Conservation (phyloP, 2,329 filamentous ascomycete species). For the Hypoxylon sp. region DNA sequence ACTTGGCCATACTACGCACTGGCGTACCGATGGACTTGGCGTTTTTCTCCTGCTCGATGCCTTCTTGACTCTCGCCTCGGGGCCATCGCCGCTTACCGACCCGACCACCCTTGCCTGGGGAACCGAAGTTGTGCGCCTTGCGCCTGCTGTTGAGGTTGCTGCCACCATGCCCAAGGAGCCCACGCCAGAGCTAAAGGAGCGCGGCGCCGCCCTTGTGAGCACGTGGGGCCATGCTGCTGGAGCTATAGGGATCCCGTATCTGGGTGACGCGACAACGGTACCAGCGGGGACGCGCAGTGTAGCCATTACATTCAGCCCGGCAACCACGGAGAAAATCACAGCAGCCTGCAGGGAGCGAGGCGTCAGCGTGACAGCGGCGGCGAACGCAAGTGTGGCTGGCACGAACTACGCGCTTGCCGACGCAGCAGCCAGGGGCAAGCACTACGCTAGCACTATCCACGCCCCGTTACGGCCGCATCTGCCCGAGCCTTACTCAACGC, state of each 20-base stretch:
- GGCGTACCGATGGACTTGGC: constrained; percentile 52
- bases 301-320: constrained; percentile 33
- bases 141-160: not conserved
- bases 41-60: constrained; percentile 50
- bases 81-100: constrained; percentile 37
- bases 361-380: constrained; percentile 52
- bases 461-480: not conserved
- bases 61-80: constrained; percentile 42
- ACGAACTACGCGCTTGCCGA: constrained; percentile 45
- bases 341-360: constrained; percentile 38
- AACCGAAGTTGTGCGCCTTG: constrained; percentile 44
- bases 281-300: constrained; percentile 38
- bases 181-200: not conserved
- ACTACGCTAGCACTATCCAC: not conserved
- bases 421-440: not conserved
- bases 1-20: constrained; percentile 48
- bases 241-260: constrained; percentile 46
- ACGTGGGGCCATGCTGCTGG: constrained; percentile 34
- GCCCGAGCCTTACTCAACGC: not conserved
- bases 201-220: not conserved
- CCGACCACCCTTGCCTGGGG: constrained; percentile 50
- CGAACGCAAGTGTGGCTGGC: constrained; percentile 50
- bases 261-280: constrained; percentile 36
- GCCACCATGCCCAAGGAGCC: not conserved
- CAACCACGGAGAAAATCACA: constrained; percentile 43